Percentiles rank a stretch among this genome's conserved stretches.
Conservation (phyloP, 495 filamentous ascomycete species). For the Parathielavia hyrcaniae region DNA sequence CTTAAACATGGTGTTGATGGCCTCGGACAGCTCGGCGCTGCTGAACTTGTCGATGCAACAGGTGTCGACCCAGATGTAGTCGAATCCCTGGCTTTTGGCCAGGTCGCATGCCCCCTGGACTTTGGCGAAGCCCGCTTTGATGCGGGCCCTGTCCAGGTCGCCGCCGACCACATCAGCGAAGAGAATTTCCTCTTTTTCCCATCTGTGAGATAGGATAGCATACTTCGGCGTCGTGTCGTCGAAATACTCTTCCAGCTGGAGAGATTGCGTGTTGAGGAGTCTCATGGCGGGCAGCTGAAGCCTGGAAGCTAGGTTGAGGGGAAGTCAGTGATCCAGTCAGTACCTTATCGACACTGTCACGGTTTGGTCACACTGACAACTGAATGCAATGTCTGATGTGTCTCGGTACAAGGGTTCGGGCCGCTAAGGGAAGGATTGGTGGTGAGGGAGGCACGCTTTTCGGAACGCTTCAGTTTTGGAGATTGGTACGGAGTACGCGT, state of each 20-base stretch:
- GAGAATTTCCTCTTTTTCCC: constrained; percentile 32
- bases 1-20: constrained; percentile 21
- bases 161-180: constrained; percentile 17
- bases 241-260: constrained; percentile 27
- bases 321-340: no score
- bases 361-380: no score
- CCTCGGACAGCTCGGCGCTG: constrained; percentile 40
- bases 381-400: no score
- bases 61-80: constrained; percentile 44
- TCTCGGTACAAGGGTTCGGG: no score
- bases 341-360: no score
- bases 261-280: constrained; percentile 26
- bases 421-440: no score
- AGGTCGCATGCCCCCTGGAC: constrained; percentile 33
- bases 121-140: constrained; percentile 19
- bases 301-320: no score
- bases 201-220: constrained; percentile 38
- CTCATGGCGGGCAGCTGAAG: constrained; percentile 28
- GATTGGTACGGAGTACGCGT: no score
- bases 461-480: no score
- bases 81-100: constrained; percentile 21
- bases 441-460: no score
- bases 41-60: constrained; percentile 45
- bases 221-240: constrained; percentile 19
- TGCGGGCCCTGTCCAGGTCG: background rate